Evolutionary conservation across 2,329 filamentous ascomycete genomes (phyloP), one percentile per base, ranked within the genome.

Genomic region (Fusarium sp.): DNA sequence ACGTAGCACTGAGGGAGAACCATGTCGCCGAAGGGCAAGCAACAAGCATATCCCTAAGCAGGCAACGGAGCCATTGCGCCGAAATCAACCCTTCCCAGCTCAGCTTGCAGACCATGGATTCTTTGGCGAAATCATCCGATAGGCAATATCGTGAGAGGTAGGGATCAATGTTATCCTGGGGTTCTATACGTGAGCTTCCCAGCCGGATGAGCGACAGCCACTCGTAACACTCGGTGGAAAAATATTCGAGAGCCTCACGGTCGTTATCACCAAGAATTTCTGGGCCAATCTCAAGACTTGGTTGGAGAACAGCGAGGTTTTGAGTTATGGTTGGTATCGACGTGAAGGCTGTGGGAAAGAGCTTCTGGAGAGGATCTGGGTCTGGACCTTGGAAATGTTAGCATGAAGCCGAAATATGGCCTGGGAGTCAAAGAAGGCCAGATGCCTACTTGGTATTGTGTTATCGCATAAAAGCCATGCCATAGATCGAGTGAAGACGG

Each of bases 401-500:
- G 69, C 25, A 50, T 36, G 32, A 59, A n/a, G 19, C 9, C 6
- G 17, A 31, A n/a, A 31, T 44, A 14, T 4, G 33, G 15, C n/a
- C 6, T 25, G 6, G 14, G 41, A 19, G 15, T 13, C 15, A 11
- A 19, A 10, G n/a, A 10, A 4, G 15, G 37, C 15, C n/a, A 25
- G 41, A 31, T 9, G 57, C 70, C 55, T 61, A 75, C 74, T 56
- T 37, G 65, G 61, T 39, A 62, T 59, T 19, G 66, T 77, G 36
- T 88, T 73, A 67, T 93, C 89, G 69, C 83, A 88, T 68, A 95
- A 93, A 1, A 98, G 77, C 93, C 94, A 97, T 1, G 85, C 85
- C 19, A 88, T 70, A 1, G 88, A 85, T 39, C 81, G 76, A 44
- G 83, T 85, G 19, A 97, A 79, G 19, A 92, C 91, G 61, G 92